A percentile compares a stretch with the other conserved stretches of the same genome.
Evolutionary conservation across 2,329 filamentous ascomycete species (phyloP).

Genomic region (Fonsecaea pedrosoi): DNA sequence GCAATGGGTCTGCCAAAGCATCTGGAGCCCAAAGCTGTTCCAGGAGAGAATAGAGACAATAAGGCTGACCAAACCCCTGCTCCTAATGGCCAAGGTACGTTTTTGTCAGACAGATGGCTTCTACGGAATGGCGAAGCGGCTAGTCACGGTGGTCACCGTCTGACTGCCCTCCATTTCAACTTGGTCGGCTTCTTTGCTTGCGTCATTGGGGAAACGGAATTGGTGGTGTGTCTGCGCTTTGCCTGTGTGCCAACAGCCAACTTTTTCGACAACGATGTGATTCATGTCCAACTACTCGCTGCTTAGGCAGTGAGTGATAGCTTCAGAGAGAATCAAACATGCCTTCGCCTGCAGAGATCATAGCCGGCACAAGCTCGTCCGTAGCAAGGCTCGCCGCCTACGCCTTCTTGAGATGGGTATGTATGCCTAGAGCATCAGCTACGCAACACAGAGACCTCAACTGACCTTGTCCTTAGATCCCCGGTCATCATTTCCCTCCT

Average conservation of each 20-base stretch:
- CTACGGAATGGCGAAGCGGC: too few species aligned
- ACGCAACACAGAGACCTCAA: slow-evolving; percentile 1
- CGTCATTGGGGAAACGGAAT: slow-evolving; percentile 18
- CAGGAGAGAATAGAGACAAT: not conserved
- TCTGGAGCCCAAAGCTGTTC: not conserved
- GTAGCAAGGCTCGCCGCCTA: slow-evolving; percentile 48
- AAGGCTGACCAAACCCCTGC: not conserved
- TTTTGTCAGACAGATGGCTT: not conserved
- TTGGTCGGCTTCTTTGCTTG: slow-evolving; percentile 6
- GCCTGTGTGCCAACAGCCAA: not conserved
- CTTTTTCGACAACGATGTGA: slow-evolving; percentile 21
- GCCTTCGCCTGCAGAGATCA: slow-evolving; percentile 44
- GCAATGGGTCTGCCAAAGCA: not conserved
- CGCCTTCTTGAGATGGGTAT: slow-evolving; percentile 55
- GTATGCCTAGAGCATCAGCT: slow-evolving; percentile 11
- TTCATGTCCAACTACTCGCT: slow-evolving; percentile 22
- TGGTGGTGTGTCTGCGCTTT: not conserved
- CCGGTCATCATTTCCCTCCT: slow-evolving; percentile 47
- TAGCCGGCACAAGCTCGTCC: slow-evolving; percentile 48
- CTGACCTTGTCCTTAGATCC: slow-evolving; percentile 44
- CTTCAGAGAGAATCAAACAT: slow-evolving; percentile 38
- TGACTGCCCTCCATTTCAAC: not conserved
- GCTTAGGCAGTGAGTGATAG: slow-evolving; percentile 28
- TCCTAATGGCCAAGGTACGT: too few species aligned
- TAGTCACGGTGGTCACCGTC: not conserved